Evolutionary conservation across 23 red algal genomes (phyloP).

Genomic region (Rhodosorus marinus): DNA sequence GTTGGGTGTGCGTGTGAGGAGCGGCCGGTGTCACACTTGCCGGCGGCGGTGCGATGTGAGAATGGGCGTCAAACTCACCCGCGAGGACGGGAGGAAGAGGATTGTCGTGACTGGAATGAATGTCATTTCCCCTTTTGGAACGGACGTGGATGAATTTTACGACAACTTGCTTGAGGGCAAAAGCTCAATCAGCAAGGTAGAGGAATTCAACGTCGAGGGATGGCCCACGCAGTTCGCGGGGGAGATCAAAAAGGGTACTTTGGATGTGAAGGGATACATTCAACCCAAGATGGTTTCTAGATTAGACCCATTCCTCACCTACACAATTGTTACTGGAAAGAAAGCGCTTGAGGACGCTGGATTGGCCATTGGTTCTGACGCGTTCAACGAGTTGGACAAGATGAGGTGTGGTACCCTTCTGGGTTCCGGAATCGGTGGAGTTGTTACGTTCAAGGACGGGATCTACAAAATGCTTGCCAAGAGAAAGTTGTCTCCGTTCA

Average conservation of each 20-base stretch:
- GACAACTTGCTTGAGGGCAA: conserved; percentile 64
- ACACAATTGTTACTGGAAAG: conserved; percentile 65
- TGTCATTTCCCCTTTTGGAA: conserved; percentile 81
- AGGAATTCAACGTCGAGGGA: conserved; percentile 37
- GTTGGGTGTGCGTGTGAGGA: no score
- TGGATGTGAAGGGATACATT: conserved; percentile 40
- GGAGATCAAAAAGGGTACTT: conserved; percentile 11
- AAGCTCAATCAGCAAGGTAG: conserved; percentile 39
- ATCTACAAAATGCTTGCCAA: conserved; percentile 44
- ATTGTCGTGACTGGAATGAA: conserved; percentile 92
- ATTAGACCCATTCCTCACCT: conserved; percentile 70
- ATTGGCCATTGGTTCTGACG: conserved; percentile 24
- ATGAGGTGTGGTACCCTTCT: conserved; percentile 38
- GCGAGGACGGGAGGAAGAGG: conserved; percentile 10
- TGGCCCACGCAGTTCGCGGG: conserved; percentile 75
- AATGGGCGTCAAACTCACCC: background rate
- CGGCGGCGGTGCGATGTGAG: background rate
- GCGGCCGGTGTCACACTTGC: no score
- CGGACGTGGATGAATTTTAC: conserved; percentile 73
- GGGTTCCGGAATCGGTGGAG: conserved; percentile 84
- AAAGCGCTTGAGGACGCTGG: conserved; percentile 65
- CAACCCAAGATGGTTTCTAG: conserved; percentile 30
- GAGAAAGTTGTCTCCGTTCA: conserved; percentile 85
- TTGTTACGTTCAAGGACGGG: conserved; percentile 58
- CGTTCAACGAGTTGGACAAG: conserved; percentile 57